These are phyloP conservation scores for Rhamnella rubrinervis DNA, from an alignment of 331 rosid genomes.

Conservation along the genomic window DNA sequence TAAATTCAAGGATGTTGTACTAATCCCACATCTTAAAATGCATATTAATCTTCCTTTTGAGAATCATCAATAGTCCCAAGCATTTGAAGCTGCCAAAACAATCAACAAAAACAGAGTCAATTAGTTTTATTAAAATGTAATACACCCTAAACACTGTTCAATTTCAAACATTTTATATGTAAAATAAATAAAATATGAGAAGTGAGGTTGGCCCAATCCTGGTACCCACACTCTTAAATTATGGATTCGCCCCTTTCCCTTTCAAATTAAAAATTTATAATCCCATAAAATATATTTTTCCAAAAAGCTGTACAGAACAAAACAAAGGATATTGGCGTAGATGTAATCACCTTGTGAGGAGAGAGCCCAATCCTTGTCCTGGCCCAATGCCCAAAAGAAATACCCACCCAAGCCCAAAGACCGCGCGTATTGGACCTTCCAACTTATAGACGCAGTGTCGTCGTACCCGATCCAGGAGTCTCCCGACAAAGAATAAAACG, in stretches of 20 bases:
- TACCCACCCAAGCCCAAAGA: constrained; percentile 60
- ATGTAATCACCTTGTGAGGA: constrained; percentile 45
- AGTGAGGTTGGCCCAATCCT: too few relatives aligned
- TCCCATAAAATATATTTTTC: too few relatives aligned
- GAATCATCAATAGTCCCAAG: constrained; percentile 33
- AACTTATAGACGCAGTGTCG: constrained; percentile 45
- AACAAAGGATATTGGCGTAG: too few relatives aligned
- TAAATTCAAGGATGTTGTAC: background rate
- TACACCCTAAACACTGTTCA: background rate
- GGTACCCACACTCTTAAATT: too few relatives aligned
- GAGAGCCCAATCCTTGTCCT: constrained; percentile 66
- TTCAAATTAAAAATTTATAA: too few relatives aligned
- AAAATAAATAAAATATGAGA: background rate
- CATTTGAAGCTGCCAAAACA: constrained; percentile 48
- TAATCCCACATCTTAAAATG: too few relatives aligned
- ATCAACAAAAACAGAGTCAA: background rate
- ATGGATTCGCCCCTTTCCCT: too few relatives aligned
- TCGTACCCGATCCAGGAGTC: constrained; percentile 76
- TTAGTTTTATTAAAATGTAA: background rate
- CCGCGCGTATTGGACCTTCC: constrained; percentile 51
- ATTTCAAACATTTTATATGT: too few relatives aligned
- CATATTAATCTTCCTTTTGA: background rate
- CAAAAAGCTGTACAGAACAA: too few relatives aligned
- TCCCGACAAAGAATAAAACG: constrained; percentile 54
- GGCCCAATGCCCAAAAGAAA: constrained; percentile 81